Evolutionary conservation across 768 basidiomycete genomes (phyloP).

Genomic region (Kwoniella shandongensis): DNA sequence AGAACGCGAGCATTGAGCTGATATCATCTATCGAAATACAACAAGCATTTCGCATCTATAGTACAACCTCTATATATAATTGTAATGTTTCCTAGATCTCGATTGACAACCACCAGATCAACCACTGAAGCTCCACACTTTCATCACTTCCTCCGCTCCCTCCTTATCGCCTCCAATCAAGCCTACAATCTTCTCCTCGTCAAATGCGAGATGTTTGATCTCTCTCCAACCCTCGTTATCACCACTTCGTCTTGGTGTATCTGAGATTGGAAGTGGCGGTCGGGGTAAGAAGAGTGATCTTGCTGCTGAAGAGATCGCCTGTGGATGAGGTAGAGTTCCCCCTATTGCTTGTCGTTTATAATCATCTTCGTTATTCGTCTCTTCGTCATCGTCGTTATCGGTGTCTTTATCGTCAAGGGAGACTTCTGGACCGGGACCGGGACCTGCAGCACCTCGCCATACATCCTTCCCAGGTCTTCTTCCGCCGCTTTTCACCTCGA

Average conservation of each 20-base stretch:
- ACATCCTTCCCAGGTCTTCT: conserved; percentile 8
- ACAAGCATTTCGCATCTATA: too few relatives aligned
- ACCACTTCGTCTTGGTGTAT: too few relatives aligned
- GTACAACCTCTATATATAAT: too few relatives aligned
- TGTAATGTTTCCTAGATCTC: too few relatives aligned
- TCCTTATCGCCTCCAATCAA: conserved; percentile 24
- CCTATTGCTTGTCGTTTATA: too few relatives aligned
- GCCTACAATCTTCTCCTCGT: conserved; percentile 53
- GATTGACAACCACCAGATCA: too few relatives aligned
- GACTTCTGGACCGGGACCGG: not conserved
- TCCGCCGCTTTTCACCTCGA: conserved; percentile 42
- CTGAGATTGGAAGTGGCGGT: conserved; percentile 17
- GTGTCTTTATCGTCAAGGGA: not conserved
- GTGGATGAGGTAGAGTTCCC: conserved; percentile 41
- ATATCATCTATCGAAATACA: too few relatives aligned
- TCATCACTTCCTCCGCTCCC: conserved; percentile 33
- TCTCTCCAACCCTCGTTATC: conserved; percentile 10
- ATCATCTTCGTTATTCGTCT: not conserved
- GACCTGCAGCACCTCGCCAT: conserved; percentile 31
- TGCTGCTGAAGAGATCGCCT: conserved; percentile 48
- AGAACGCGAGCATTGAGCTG: too few relatives aligned
- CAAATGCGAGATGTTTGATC: conserved; percentile 46
- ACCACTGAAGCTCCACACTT: conserved; percentile 42
- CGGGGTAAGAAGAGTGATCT: conserved; percentile 38
- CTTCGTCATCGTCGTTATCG: conserved; percentile 3